Evolutionary conservation across 2,329 filamentous ascomycete species (phyloP).

Genomic region (Penicillium oxalicum): DNA sequence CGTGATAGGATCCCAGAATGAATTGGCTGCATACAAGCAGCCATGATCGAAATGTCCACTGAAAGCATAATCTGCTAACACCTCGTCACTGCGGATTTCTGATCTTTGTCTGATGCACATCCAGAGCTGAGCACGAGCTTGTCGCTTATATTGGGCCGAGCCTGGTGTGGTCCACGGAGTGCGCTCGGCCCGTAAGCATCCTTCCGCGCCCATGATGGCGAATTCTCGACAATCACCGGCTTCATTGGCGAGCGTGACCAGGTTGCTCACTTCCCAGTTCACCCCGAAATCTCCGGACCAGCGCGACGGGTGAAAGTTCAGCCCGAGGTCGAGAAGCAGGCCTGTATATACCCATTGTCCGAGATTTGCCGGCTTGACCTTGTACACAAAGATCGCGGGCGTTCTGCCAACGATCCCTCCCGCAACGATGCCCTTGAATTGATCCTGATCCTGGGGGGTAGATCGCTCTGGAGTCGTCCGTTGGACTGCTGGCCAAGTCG

Average conservation of each 20-base stretch:
- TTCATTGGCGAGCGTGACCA: constrained; percentile 38
- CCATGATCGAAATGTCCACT: constrained; percentile 47
- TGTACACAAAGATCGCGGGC: constrained; percentile 46
- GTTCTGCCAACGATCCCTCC: constrained; percentile 41
- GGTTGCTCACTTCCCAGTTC: constrained; percentile 50
- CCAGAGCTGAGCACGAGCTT: constrained; percentile 40
- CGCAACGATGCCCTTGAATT: constrained; percentile 45
- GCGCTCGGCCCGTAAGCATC: constrained; percentile 23
- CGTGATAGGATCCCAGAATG: constrained; percentile 43
- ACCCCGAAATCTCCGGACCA: constrained; percentile 48
- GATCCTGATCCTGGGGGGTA: constrained; percentile 1
- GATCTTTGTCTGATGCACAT: constrained; percentile 34
- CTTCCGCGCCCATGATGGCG: constrained; percentile 45
- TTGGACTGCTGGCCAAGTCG: constrained; percentile 10
- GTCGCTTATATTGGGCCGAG: constrained; percentile 17
- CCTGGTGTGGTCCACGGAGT: not conserved
- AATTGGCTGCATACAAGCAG: constrained; percentile 46
- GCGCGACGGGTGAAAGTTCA: constrained; percentile 35
- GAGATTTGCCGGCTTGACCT: constrained; percentile 36
- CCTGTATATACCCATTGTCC: constrained; percentile 44
- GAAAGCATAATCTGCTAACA: constrained; percentile 34
- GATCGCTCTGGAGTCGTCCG: constrained; percentile 2
- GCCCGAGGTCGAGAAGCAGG: constrained; percentile 37
- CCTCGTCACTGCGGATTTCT: constrained; percentile 1
- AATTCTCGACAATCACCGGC: constrained; percentile 33